A percentile compares a stretch with the other conserved stretches of the same genome.
phyloP scores from a whole-genome alignment of 2,329 filamentous ascomycete species.

The Diaporthe amygdali region DNA sequence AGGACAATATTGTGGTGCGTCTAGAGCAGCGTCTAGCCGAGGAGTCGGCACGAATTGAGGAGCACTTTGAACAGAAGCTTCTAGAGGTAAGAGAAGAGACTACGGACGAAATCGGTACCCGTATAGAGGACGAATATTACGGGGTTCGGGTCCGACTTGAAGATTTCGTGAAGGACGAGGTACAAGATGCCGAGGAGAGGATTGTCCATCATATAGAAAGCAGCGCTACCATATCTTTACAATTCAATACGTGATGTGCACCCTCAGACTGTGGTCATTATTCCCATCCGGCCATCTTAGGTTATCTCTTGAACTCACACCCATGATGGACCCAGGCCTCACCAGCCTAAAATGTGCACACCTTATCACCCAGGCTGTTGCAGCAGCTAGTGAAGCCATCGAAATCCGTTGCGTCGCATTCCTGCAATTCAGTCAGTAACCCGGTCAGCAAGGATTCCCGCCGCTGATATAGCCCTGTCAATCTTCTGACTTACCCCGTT shows the following conservation, averaged over 20 bases:
- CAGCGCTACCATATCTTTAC: conserved; percentile 14
- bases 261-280: no score
- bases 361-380: not conserved
- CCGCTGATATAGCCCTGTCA: not conserved
- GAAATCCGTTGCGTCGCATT: not conserved
- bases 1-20: not conserved
- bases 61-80: not conserved
- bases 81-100: conserved; percentile 2
- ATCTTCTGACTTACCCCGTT: not conserved
- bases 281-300: no score
- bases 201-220: conserved; percentile 15
- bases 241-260: conserved; percentile 6
- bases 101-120: not conserved
- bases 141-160: not conserved
- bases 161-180: conserved; percentile 2
- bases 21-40: not conserved
- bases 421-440: not conserved
- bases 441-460: not conserved
- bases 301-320: no score
- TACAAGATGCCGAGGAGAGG: conserved; percentile 9
- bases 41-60: not conserved
- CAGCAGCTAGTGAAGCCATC: not conserved
- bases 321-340: no score
- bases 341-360: not conserved
- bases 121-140: not conserved